Base-by-base conservation (phyloP, 2,329 filamentous ascomycete genomes). In the Claviceps purpurea region DNA sequence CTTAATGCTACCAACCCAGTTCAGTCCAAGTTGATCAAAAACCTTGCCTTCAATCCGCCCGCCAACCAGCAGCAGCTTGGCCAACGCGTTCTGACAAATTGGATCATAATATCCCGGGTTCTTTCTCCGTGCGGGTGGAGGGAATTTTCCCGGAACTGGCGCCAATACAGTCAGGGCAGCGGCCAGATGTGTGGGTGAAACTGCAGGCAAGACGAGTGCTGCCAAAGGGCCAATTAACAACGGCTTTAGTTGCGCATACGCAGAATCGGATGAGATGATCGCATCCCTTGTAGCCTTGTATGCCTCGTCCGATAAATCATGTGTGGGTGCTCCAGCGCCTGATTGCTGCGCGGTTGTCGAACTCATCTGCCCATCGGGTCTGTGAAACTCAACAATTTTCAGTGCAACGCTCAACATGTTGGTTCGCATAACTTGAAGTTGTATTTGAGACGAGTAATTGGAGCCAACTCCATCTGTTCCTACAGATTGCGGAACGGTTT, bases 391-490 rank as follows among this genome's bases (percentile, higher is more conserved):
- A 55, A 90, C 83, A 50, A 97, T 79, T 58, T 85, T 84, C 56
- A 97, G 73, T 1, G 91, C 90, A 18, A 87, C 81, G 58, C 84
- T 83, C 65, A 98, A 88, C 63, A 98, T 94, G 63, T 87, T 86
- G 14, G 88, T 93, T 64, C 93, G 85, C 52, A 98, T 73, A 26
- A 95, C 87, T 66, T 94, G 85, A 26, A 97, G 66, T 68, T 87
- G 84, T 58, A 93, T 76, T 41, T 73, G 70, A 1, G 78, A 69
- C n/a, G 78, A 75, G 38, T 88, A 64, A 37, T 77, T 56, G 26
- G 71, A 65, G 2, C 57, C 56, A 2, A 57, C 60, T 2, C 56
- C 54, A 13, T 53, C 46, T 26, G 54, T 20, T 47, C 22, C 45
- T 11, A 51, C 58, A 0, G 70, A 66, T 3, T 62, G 53, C 11